Percentiles rank a stretch among this genome's conserved stretches.
phyloP scores from a whole-genome alignment of 495 filamentous ascomycete genomes.

The Lophium mytilinum region DNA sequence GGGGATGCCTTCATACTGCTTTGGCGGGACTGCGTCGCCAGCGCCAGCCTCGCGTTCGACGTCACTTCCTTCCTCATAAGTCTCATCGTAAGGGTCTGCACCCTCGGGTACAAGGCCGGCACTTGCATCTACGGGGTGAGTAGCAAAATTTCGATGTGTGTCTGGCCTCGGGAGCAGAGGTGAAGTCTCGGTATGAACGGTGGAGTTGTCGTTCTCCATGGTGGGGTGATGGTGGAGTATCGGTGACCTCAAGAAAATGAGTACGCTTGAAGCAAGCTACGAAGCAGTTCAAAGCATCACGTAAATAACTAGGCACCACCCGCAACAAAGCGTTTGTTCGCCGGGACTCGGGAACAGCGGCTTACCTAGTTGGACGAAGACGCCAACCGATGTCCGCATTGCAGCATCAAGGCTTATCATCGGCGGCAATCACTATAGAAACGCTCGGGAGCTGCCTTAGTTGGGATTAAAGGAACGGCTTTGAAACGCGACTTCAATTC shows the following conservation, averaged over 20 bases:
- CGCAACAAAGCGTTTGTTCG: neutral
- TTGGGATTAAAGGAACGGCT: too few relatives aligned
- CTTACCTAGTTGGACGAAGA: too few relatives aligned
- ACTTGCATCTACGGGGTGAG: constrained; percentile 9
- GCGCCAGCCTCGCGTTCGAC: constrained; percentile 24
- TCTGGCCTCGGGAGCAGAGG: constrained; percentile 21
- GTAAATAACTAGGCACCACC: neutral
- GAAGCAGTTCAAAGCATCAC: neutral
- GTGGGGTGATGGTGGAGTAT: neutral
- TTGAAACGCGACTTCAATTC: too few relatives aligned
- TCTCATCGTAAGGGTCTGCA: constrained; percentile 2
- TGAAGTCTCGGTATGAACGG: constrained; percentile 24
- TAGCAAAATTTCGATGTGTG: neutral
- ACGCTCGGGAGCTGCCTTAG: too few relatives aligned
- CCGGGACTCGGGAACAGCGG: too few relatives aligned
- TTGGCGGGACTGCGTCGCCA: constrained; percentile 8
- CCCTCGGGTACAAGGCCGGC: constrained; percentile 16
- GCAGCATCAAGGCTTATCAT: too few relatives aligned
- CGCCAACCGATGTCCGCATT: too few relatives aligned
- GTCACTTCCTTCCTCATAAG: constrained; percentile 17
- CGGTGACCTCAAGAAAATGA: neutral
- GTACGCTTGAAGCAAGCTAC: neutral
- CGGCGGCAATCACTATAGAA: too few relatives aligned
- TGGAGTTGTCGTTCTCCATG: constrained; percentile 2
- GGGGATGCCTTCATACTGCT: constrained; percentile 35